phyloP scores from a whole-genome alignment of 2,329 filamentous ascomycete genomes.

The Penicillium thymicola region DNA sequence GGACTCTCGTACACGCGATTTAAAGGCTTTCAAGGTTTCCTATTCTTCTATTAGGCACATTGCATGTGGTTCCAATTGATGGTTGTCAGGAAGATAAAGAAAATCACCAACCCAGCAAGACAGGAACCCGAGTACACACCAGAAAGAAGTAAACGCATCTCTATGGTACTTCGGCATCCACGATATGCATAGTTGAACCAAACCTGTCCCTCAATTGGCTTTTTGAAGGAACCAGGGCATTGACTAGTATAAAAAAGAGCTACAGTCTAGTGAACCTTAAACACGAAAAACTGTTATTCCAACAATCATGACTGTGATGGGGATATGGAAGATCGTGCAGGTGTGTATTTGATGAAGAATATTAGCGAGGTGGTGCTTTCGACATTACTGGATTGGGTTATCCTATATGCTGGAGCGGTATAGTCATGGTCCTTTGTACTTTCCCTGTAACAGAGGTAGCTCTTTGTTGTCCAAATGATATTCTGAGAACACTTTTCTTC shows the following conservation, averaged over 20 bases:
- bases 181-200: not conserved
- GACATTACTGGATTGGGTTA: too few relatives aligned
- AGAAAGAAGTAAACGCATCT: not conserved
- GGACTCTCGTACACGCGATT: not conserved
- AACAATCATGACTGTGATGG: not conserved
- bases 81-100: not conserved
- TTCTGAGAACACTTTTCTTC: not conserved
- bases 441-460: not conserved
- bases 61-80: not conserved
- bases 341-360: too few relatives aligned
- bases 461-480: not conserved
- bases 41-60: not conserved
- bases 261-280: not conserved
- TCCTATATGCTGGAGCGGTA: too few relatives aligned
- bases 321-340: too few relatives aligned
- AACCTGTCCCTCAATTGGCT: not conserved
- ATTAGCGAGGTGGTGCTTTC: too few relatives aligned
- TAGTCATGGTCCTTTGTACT: too few relatives aligned
- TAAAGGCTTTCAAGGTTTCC: too few relatives aligned
- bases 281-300: not conserved
- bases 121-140: not conserved
- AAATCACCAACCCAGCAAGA: not conserved
- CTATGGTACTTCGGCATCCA: not conserved
- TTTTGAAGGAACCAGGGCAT: not conserved
- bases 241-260: not conserved